phyloP scores from a whole-genome alignment of 495 filamentous ascomycete species.

The Hypoxylon crocopeplum region DNA sequence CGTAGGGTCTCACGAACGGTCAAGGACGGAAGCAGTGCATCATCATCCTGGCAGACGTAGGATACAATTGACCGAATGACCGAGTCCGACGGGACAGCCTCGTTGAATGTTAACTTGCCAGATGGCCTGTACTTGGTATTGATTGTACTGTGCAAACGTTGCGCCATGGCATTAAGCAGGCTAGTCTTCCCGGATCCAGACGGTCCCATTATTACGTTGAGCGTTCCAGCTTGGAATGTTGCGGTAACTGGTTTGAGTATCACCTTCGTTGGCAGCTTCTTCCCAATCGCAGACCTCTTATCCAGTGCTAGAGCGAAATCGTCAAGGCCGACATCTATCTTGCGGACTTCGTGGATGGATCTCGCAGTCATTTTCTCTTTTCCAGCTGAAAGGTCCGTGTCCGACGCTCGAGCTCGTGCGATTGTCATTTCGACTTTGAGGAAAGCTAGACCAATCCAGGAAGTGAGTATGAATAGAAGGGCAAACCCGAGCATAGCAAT shows the following conservation, averaged over 20 bases:
- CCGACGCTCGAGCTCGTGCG: slow-evolving; percentile 57
- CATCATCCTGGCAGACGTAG: slow-evolving; percentile 79
- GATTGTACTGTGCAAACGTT: slow-evolving; percentile 63
- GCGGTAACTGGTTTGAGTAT: slow-evolving; percentile 71
- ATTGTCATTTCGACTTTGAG: slow-evolving; percentile 66
- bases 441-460: slow-evolving; percentile 64
- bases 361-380: slow-evolving; percentile 66
- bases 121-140: slow-evolving; percentile 59
- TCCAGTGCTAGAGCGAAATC: slow-evolving; percentile 67
- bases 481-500: slow-evolving; percentile 63
- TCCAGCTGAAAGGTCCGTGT: slow-evolving; percentile 62
- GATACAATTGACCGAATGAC: slow-evolving; percentile 74
- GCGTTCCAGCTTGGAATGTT: slow-evolving; percentile 64
- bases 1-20: slow-evolving; percentile 75
- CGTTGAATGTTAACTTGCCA: slow-evolving; percentile 72
- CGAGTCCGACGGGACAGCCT: slow-evolving; percentile 64
- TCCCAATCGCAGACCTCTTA: slow-evolving; percentile 57
- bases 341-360: slow-evolving; percentile 58
- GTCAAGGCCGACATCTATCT: slow-evolving; percentile 66
- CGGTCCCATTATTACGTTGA: slow-evolving; percentile 82
- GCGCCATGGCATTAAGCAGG: slow-evolving; percentile 71
- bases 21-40: slow-evolving; percentile 73
- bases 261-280: slow-evolving; percentile 53
- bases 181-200: slow-evolving; percentile 78
- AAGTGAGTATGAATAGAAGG: slow-evolving; percentile 61